A percentile compares a stretch with the other conserved stretches of the same genome.
These are phyloP conservation scores for Aspergillus taichungensis DNA, from an alignment of 495 filamentous ascomycete species.

Conservation along the genomic window DNA sequence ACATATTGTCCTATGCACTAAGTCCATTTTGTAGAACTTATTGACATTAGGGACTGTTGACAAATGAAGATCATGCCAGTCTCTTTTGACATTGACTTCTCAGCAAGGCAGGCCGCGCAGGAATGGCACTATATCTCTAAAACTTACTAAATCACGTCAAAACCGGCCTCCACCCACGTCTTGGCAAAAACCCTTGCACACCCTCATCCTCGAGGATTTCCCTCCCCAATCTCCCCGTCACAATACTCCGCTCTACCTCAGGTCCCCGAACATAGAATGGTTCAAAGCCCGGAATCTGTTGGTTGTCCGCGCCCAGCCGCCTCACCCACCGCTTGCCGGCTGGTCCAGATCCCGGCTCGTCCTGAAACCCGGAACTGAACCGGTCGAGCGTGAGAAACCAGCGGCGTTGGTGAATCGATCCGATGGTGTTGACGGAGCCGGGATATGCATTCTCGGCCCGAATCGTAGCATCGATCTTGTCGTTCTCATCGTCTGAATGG, in stretches of 20 bases:
- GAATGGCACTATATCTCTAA: too few relatives aligned
- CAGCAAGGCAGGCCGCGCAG: too few relatives aligned
- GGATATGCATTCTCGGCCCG: constrained; percentile 56
- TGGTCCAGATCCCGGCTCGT: constrained; percentile 11
- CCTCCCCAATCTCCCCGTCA: constrained; percentile 47
- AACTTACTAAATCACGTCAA: constrained; percentile 26
- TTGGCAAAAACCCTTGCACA: constrained; percentile 42
- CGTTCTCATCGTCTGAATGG: constrained; percentile 8
- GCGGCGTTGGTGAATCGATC: constrained; percentile 52
- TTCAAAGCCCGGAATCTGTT: constrained; percentile 30
- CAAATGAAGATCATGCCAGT: neutral
- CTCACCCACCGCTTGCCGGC: constrained; percentile 20
- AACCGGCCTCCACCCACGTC: constrained; percentile 51
- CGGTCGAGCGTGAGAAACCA: constrained; percentile 56
- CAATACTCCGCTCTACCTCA: constrained; percentile 50
- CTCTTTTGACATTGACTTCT: too few relatives aligned
- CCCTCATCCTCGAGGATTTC: constrained; percentile 53
- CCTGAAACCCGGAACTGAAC: constrained; percentile 43
- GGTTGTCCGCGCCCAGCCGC: constrained; percentile 7
- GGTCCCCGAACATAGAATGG: constrained; percentile 51
- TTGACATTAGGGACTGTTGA: too few relatives aligned
- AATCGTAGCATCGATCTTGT: constrained; percentile 35
- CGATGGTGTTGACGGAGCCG: constrained; percentile 52
- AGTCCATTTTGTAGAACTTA: too few relatives aligned
- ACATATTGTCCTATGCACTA: too few relatives aligned